Conservation (phyloP, 805 yeast species). For the Candida golubevii region DNA sequence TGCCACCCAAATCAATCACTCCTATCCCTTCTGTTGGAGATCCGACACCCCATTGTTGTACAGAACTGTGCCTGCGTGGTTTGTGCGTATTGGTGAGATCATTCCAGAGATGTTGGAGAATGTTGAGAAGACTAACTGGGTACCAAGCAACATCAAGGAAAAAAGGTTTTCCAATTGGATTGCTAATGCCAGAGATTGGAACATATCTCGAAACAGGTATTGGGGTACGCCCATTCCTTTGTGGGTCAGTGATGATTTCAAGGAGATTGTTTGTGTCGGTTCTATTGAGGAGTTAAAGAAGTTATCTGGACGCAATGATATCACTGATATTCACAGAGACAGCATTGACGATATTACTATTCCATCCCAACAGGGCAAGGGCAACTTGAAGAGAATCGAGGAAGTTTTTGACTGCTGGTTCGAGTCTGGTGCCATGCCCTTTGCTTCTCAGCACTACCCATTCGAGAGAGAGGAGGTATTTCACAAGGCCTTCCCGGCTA, state of each 20-base stretch:
- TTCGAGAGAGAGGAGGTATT: constrained; percentile 79
- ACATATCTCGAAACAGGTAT: constrained; percentile 94
- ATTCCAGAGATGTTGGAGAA: constrained; percentile 86
- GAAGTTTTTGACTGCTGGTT: constrained; percentile 99
- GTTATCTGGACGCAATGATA: constrained; percentile 74
- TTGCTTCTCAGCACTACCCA: constrained; percentile 94
- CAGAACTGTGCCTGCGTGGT: constrained; percentile 98
- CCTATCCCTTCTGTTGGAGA: constrained; percentile 99
- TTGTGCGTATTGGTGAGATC: constrained; percentile 81
- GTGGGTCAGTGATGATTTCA: constrained; percentile 92
- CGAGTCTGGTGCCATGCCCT: constrained; percentile 99
- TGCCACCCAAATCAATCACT: constrained; percentile 83
- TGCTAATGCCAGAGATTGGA: constrained; percentile 99
- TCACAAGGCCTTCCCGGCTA: constrained; percentile 82
- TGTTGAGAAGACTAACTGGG: constrained; percentile 90
- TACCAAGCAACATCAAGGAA: constrained; percentile 83
- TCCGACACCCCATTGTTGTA: constrained; percentile 96
- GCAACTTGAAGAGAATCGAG: constrained; percentile 81
- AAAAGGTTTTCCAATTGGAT: constrained; percentile 98
- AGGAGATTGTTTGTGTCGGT: constrained; percentile 91
- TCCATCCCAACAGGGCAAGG: constrained; percentile 88
- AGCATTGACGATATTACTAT: constrained; percentile 86
- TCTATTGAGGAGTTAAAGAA: constrained; percentile 82
- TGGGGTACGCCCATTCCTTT: constrained; percentile 99
- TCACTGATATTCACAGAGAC: constrained; percentile 93